These are phyloP conservation scores for Botrytis aclada DNA, from an alignment of 2,329 filamentous ascomycete species.

Conservation along the genomic window DNA sequence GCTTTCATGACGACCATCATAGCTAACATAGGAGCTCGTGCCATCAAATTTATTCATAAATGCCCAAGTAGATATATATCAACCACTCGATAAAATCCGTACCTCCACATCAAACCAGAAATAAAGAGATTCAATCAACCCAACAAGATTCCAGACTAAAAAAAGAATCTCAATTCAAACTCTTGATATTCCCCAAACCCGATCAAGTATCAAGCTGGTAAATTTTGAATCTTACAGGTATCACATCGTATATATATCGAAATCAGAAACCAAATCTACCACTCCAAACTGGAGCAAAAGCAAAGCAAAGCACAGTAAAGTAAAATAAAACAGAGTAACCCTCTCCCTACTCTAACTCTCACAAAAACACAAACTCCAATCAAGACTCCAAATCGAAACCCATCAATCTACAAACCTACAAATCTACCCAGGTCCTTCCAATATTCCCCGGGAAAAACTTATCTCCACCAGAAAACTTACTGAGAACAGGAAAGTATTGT, in stretches of 20 bases:
- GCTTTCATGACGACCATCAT: background rate
- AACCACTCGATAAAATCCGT: accelerated
- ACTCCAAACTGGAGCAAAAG: too few relatives aligned
- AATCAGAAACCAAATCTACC: background rate
- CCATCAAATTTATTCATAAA: background rate
- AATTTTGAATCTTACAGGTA: background rate
- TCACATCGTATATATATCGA: background rate
- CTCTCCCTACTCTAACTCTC: too few relatives aligned
- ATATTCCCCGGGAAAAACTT: too few relatives aligned
- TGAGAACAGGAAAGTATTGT: background rate
- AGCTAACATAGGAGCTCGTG: background rate
- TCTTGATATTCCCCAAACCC: too few relatives aligned
- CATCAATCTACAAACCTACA: too few relatives aligned
- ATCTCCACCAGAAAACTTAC: background rate
- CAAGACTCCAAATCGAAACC: too few relatives aligned
- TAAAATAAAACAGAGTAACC: too few relatives aligned
- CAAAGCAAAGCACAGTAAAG: too few relatives aligned
- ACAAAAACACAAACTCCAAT: too few relatives aligned
- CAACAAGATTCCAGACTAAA: background rate
- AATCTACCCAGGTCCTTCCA: too few relatives aligned
- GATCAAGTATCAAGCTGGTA: background rate
- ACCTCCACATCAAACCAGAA: background rate
- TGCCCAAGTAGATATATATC: background rate
- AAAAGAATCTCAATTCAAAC: background rate
- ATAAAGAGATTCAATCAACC: background rate